Evolutionary conservation across 768 basidiomycete genomes (phyloP).

Genomic region (Russula compacta): DNA sequence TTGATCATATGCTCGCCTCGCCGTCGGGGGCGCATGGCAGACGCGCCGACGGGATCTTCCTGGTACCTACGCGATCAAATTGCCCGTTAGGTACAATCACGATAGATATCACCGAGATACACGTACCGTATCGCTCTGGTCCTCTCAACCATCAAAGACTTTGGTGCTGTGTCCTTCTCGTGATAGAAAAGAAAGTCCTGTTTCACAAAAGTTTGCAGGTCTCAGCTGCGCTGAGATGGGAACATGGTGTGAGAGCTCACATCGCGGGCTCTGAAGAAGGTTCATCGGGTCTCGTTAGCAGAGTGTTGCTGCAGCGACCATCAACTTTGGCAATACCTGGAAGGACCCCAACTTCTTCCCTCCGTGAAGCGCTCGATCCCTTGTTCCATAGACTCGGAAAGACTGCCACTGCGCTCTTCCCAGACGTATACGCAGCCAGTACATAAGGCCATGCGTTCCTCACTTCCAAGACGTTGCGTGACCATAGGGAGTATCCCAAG

Average conservation of each 20-base stretch:
- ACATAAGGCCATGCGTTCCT: conserved; percentile 29
- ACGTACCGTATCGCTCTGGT: conserved; percentile 23
- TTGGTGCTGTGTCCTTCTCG: conserved; percentile 29
- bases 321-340: conserved; percentile 24
- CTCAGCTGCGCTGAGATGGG: background rate
- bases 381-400: conserved; percentile 28
- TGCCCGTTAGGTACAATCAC: background rate
- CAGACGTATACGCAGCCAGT: conserved; percentile 33
- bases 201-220: background rate
- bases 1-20: conserved; percentile 26
- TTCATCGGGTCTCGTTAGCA: background rate
- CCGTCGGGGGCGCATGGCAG: conserved; percentile 16
- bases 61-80: conserved; percentile 19
- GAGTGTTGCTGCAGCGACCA: background rate
- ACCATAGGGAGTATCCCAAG: conserved; percentile 30
- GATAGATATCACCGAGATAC: background rate
- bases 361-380: conserved; percentile 34
- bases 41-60: conserved; percentile 19
- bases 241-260: conserved; percentile 4
- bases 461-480: conserved; percentile 32
- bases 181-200: conserved; percentile 34
- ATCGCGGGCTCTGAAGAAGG: conserved; percentile 7
- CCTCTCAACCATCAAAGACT: conserved; percentile 22
- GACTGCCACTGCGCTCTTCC: conserved; percentile 30
- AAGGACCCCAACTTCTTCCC: conserved; percentile 32